These are phyloP conservation scores for Suhomyces faveliae DNA, from an alignment of 805 yeast genomes.

Conservation along the genomic window DNA sequence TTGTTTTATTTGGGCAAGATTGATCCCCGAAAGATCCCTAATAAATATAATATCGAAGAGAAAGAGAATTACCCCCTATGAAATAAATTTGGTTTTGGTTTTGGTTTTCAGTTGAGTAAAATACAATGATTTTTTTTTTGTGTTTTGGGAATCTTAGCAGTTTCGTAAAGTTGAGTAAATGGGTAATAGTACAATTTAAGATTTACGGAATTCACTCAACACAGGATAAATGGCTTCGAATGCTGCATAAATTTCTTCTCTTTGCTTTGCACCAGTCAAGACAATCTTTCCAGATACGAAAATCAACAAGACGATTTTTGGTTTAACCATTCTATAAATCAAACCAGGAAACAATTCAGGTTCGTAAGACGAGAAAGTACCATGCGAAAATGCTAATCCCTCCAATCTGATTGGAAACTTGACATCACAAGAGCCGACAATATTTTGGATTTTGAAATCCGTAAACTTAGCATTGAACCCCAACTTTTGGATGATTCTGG, in stretches of 20 bases:
- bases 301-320: slow-evolving; percentile 91
- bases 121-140: slow-evolving; percentile 1
- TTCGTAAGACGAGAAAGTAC: slow-evolving; percentile 97
- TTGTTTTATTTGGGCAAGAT: neutral
- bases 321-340: slow-evolving; percentile 98
- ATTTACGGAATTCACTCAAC: slow-evolving; percentile 93
- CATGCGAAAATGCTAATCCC: slow-evolving; percentile 97
- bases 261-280: slow-evolving; percentile 96
- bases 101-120: neutral
- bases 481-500: slow-evolving; percentile 94
- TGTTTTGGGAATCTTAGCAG: neutral
- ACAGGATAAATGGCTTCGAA: slow-evolving; percentile 98
- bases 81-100: slow-evolving; percentile 4
- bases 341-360: slow-evolving; percentile 98
- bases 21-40: neutral
- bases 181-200: slow-evolving; percentile 26
- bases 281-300: slow-evolving; percentile 98
- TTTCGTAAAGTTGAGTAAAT: neutral
- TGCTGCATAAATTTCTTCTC: slow-evolving; percentile 97
- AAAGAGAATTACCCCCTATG: slow-evolving; percentile 4
- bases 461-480: slow-evolving; percentile 98
- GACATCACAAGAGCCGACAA: slow-evolving; percentile 98
- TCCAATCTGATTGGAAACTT: slow-evolving; percentile 96
- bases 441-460: slow-evolving; percentile 96
- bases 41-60: neutral